Evolutionary conservation across 2,329 filamentous ascomycete species (phyloP).

Genomic region (Alternaria gaisen): DNA sequence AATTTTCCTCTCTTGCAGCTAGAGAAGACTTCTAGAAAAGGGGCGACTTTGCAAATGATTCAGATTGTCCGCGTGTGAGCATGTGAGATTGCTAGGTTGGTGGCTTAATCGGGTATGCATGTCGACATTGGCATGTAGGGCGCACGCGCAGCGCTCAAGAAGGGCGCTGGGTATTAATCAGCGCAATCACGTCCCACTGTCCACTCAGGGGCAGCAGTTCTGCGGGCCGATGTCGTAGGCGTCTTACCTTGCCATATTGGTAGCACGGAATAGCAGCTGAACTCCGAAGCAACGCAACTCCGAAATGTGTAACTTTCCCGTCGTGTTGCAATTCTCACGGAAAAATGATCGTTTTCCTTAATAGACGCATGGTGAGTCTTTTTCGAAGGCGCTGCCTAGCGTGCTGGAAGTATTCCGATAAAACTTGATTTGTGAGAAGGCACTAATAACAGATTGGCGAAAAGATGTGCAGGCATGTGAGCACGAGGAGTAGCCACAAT

Average conservation of each 20-base stretch:
- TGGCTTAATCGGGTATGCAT: slow-evolving; percentile 14
- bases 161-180: slow-evolving; percentile 31
- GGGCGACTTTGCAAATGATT: neutral
- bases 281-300: slow-evolving; percentile 3
- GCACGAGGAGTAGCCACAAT: neutral
- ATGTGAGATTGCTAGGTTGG: neutral
- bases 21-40: neutral
- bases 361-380: neutral
- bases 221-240: slow-evolving; percentile 18
- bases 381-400: neutral
- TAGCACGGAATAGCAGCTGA: neutral
- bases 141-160: slow-evolving; percentile 22
- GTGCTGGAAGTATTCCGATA: neutral
- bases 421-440: neutral
- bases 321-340: neutral
- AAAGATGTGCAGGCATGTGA: neutral
- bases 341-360: neutral
- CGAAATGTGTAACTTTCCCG: slow-evolving; percentile 6
- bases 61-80: neutral
- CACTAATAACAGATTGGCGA: neutral
- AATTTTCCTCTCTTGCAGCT: slow-evolving; percentile 15
- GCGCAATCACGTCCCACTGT: slow-evolving; percentile 11
- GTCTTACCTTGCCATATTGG: slow-evolving; percentile 10
- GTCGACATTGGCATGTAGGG: slow-evolving; percentile 20
- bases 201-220: slow-evolving; percentile 21